Percentiles rank a stretch among this genome's conserved stretches.
phyloP scores from a whole-genome alignment of 441 rosid species.

The Erodium moschatum region DNA sequence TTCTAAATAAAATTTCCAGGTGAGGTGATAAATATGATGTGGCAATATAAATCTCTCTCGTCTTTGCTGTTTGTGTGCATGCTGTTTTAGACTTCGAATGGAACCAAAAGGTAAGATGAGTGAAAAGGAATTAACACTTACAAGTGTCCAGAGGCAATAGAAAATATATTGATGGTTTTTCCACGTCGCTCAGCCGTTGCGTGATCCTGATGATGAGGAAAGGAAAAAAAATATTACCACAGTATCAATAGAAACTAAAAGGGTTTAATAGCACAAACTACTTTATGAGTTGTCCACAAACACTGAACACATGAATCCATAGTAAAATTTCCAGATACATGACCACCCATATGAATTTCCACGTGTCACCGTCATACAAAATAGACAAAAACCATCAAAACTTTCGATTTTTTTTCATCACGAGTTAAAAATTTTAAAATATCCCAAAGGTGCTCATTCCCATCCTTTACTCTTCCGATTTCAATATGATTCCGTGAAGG shows the following conservation, averaged over 20 bases:
- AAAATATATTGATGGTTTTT: slow-evolving; percentile 79
- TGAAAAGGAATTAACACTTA: slow-evolving; percentile 35
- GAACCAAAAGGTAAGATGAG: background rate
- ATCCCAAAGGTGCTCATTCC: too few species aligned
- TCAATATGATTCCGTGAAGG: too few species aligned
- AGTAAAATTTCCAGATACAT: too few species aligned
- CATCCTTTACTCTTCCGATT: too few species aligned
- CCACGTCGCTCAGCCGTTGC: slow-evolving; percentile 68
- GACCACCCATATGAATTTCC: too few species aligned
- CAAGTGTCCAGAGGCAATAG: slow-evolving; percentile 98
- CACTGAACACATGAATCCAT: too few species aligned
- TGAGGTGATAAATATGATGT: background rate
- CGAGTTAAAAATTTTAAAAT: too few species aligned
- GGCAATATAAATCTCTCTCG: background rate
- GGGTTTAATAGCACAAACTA: too few species aligned
- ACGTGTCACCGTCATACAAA: too few species aligned
- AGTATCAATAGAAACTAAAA: background rate
- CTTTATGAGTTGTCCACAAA: too few species aligned
- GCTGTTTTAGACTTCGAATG: background rate
- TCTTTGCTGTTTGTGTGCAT: slow-evolving; percentile 4
- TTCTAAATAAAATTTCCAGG: background rate
- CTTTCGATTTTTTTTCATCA: too few species aligned
- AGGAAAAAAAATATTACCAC: background rate
- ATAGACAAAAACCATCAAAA: too few species aligned
- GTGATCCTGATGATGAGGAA: slow-evolving; percentile 41